Evolutionary conservation across 129 eudicot species (phyloP).

Genomic region (Artemisia annua): DNA sequence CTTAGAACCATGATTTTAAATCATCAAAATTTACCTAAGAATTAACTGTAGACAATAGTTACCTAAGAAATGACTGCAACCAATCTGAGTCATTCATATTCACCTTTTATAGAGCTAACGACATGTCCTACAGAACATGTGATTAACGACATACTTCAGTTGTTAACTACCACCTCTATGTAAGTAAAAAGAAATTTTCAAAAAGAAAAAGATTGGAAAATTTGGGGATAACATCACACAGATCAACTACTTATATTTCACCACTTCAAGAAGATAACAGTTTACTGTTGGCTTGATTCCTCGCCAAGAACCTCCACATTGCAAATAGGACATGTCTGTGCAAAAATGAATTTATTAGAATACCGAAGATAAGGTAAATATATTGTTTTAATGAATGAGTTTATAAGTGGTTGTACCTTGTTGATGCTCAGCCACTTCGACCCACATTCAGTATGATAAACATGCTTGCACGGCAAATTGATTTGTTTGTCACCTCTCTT

Average conservation of each 20-base stretch:
- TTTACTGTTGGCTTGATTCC: conserved; percentile 35
- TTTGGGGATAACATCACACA: conserved; percentile 11
- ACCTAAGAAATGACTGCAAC: not conserved
- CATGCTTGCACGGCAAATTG: conserved; percentile 88
- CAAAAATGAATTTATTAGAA: not conserved
- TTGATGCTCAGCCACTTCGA: conserved; percentile 88
- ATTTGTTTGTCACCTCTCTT: conserved; percentile 86
- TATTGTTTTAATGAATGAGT: not conserved
- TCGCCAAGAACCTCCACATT: conserved; percentile 68
- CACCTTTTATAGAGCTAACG: conserved; percentile 38
- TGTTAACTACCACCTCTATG: conserved; percentile 37
- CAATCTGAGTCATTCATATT: conserved; percentile 29
- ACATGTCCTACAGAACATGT: conserved; percentile 29
- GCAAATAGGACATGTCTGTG: conserved; percentile 85
- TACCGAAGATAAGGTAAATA: not conserved
- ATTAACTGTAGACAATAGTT: not conserved
- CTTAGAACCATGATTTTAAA: too few species aligned
- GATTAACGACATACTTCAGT: conserved; percentile 29
- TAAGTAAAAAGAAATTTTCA: conserved; percentile 23
- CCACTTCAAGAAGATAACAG: not conserved
- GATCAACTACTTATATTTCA: conserved; percentile 14
- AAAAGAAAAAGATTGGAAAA: conserved; percentile 19
- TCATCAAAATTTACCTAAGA: not conserved
- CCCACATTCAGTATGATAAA: conserved; percentile 72
- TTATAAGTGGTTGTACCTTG: conserved; percentile 47